Conservation (phyloP, 345 rosid genomes). For the Populus ilicifolia region DNA sequence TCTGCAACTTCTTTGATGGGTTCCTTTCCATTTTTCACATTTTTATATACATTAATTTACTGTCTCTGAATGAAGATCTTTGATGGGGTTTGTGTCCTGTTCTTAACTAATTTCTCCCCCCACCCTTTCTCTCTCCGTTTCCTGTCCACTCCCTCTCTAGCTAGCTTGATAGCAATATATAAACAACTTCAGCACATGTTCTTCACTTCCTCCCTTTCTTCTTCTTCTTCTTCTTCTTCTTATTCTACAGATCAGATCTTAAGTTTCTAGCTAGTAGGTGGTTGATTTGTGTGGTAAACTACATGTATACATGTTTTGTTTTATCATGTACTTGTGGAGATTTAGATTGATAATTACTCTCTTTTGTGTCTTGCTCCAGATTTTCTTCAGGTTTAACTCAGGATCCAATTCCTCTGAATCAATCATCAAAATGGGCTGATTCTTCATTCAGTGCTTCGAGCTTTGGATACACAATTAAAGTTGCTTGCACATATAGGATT, state of each 20-base stretch:
- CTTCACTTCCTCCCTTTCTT: background rate
- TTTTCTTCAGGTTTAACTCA: background rate
- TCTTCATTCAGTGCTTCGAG: background rate
- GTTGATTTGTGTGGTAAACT: background rate
- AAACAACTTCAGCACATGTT: background rate
- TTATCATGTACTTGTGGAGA: background rate
- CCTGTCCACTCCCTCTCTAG: background rate
- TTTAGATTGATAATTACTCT: background rate
- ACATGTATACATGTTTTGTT: background rate
- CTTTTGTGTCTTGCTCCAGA: background rate
- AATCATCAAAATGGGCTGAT: constrained; percentile 17
- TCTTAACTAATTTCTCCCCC: background rate
- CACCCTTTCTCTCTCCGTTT: background rate
- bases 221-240: background rate
- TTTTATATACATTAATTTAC: background rate
- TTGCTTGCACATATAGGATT: background rate
- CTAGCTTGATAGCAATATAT: background rate
- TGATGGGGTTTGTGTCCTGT: background rate
- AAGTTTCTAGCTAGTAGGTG: background rate
- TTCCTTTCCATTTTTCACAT: background rate
- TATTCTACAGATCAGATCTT: background rate
- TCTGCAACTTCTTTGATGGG: constrained; percentile 31
- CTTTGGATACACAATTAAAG: background rate
- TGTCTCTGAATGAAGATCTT: constrained; percentile 11
- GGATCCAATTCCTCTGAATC: background rate